Evolutionary conservation across 2,329 filamentous ascomycete species (phyloP), one percentile per base, ranked within the genome.

Genomic region (Aspergillus sp.): DNA sequence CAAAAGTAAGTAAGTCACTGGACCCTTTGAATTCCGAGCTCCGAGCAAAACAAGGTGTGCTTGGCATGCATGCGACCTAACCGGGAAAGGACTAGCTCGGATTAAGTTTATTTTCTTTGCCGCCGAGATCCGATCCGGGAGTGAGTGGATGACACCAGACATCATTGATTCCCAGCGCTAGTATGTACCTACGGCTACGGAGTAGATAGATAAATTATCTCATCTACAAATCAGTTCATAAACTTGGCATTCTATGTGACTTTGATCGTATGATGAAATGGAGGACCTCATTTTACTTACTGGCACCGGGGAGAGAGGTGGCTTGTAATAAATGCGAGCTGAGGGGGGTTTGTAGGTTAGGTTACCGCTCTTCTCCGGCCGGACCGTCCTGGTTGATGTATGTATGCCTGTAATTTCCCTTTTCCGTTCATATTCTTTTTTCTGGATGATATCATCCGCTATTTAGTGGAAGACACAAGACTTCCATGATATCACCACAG

Each of bases 401-500:
- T 36, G 4, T 13, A 25, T 25, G 25, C 25, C 25, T 25, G 25
- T 30, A 30, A 30, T 12, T 30, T 12, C 28, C 4, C 28, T 30
- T 30, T 30, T 25, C 7, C 25, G 25, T 25, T 30, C 28, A 12
- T 30, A 2, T 30, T 30, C 28, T 12, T 30, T 15, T 15, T n/a
- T 28, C 25, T 45, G 23, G 15, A 45, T 51, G 60, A 60, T 61
- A 60, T 57, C 43, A 47, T 45, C 5, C 50, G 17, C 50, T 36
- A 23, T 50, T 48, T 3, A 2, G 32, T 47, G 30, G 25, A 15
- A 32, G 39, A 12, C 9, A 19, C 6, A 9, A n/a, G 25, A 21
- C 30, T 57, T 61, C 55, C 45, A 62, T 65, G 63, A 65, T 63
- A 65, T 65, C 63, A 65, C 56, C 28, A 58, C 57, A 41, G 51